phyloP scores from a whole-genome alignment of 2,329 filamentous ascomycete genomes.

The Botrytis fragariae region DNA sequence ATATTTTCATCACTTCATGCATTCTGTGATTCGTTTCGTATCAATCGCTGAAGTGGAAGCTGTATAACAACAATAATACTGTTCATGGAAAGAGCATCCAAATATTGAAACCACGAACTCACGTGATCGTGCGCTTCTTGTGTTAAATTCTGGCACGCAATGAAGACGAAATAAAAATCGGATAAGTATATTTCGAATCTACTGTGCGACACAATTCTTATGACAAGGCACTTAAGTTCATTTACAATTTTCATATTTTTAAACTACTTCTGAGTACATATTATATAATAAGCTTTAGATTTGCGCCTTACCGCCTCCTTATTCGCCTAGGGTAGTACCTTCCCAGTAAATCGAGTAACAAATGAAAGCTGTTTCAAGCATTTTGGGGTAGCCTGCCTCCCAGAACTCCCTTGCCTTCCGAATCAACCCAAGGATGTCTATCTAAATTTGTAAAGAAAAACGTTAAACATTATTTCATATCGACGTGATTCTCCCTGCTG shows the following conservation, averaged over 20 bases:
- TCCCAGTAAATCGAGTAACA: conserved; percentile 1
- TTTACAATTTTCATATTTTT: neutral
- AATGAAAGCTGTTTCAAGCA: conserved; percentile 15
- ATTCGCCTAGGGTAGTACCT: neutral
- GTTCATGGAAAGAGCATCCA: conserved; percentile 2
- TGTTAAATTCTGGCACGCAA: neutral
- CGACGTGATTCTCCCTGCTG: conserved; percentile 37
- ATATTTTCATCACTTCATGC: neutral
- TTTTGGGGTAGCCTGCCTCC: conserved; percentile 6
- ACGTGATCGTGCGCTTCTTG: neutral
- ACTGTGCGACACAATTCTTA: neutral
- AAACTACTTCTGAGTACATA: neutral
- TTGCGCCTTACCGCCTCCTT: conserved; percentile 7
- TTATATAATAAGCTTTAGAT: neutral
- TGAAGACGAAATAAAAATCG: neutral
- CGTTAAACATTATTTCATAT: conserved; percentile 31
- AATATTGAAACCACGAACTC: neutral
- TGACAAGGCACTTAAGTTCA: neutral
- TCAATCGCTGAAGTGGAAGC: neutral
- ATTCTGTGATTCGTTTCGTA: neutral
- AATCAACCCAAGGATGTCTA: conserved; percentile 9
- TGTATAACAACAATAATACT: neutral
- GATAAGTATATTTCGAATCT: neutral
- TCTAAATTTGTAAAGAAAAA: conserved; percentile 15
- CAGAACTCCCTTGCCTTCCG: conserved; percentile 12